A percentile compares a stretch with the other conserved stretches of the same genome.
Evolutionary conservation across 2,329 filamentous ascomycete species (phyloP).

Genomic region (Fusarium sp.): DNA sequence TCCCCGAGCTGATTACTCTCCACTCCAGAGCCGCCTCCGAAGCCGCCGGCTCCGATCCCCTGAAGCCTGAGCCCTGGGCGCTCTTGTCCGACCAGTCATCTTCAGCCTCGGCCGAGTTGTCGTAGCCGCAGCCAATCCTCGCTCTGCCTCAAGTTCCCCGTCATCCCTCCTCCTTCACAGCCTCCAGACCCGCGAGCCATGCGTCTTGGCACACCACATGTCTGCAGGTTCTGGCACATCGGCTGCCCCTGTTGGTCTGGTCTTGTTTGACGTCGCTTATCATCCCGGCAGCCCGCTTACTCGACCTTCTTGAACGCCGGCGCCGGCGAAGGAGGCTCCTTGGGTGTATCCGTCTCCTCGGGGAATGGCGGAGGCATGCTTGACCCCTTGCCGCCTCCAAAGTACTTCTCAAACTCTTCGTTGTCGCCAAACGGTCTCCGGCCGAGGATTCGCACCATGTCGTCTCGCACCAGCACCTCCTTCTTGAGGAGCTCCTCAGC

Average conservation of each 20-base stretch:
- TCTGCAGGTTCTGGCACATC: neutral
- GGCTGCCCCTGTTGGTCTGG: neutral
- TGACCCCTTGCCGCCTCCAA: constrained; percentile 69
- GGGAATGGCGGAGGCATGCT: constrained; percentile 69
- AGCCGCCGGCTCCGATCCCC: neutral
- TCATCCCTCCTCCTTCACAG: constrained; percentile 27
- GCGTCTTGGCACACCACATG: neutral
- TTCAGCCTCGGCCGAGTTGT: constrained; percentile 15
- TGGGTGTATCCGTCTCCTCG: constrained; percentile 54
- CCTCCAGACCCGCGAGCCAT: neutral
- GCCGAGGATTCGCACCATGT: constrained; percentile 89
- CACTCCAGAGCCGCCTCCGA: constrained; percentile 6
- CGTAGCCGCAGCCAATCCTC: constrained; percentile 34
- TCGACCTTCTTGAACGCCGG: constrained; percentile 51
- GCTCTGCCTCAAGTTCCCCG: constrained; percentile 32
- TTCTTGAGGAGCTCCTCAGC: constrained; percentile 93
- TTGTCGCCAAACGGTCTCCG: constrained; percentile 83
- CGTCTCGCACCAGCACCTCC: constrained; percentile 90
- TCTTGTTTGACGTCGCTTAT: neutral
- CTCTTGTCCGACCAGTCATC: constrained; percentile 7
- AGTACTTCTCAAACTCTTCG: constrained; percentile 95
- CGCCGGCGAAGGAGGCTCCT: constrained; percentile 49
- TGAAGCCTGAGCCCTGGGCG: constrained; percentile 2
- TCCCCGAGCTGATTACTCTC: constrained; percentile 2
- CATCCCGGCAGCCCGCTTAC: constrained; percentile 26